phyloP scores from a whole-genome alignment of 805 yeast species.

The Kurtzmaniella cleridarum region DNA sequence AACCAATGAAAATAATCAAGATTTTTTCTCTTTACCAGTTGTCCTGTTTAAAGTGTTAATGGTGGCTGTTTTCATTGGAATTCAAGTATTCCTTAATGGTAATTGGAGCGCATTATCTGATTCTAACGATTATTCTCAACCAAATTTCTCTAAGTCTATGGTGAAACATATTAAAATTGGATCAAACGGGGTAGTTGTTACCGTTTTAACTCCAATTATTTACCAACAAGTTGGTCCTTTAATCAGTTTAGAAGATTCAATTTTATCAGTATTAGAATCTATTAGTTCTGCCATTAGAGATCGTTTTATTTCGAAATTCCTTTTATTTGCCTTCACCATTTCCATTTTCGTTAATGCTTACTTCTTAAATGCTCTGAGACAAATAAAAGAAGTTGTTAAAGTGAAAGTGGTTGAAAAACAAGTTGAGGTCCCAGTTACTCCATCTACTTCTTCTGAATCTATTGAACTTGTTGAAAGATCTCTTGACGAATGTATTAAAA shows the following conservation, averaged over 20 bases:
- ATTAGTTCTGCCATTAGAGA: conserved; percentile 72
- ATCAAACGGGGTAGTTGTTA: conserved; percentile 47
- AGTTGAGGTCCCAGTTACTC: conserved; percentile 14
- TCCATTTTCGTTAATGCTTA: conserved; percentile 80
- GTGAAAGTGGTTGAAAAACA: conserved; percentile 36
- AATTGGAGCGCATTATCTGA: conserved; percentile 65
- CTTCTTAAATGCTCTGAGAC: conserved; percentile 78
- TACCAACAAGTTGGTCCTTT: conserved; percentile 54
- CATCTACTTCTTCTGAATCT: conserved; percentile 27
- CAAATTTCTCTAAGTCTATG: conserved; percentile 33
- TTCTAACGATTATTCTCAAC: conserved; percentile 6
- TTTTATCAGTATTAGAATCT: conserved; percentile 45
- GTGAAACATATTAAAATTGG: conserved; percentile 43
- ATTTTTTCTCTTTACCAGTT: conserved; percentile 24
- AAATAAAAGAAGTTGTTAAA: conserved; percentile 43
- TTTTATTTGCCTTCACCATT: conserved; percentile 65
- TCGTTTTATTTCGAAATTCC: conserved; percentile 69
- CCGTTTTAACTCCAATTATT: conserved; percentile 51
- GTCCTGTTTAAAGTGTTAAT: conserved; percentile 56
- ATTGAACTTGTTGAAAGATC: conserved; percentile 34
- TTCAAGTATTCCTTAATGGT: conserved; percentile 59
- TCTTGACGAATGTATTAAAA: conserved; percentile 56
- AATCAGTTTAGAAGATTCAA: conserved; percentile 57
- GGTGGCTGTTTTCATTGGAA: conserved; percentile 52
- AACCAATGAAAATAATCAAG: conserved; percentile 23